Evolutionary conservation across 129 eudicot genomes (phyloP).

Genomic region (Sambucus nigra): DNA sequence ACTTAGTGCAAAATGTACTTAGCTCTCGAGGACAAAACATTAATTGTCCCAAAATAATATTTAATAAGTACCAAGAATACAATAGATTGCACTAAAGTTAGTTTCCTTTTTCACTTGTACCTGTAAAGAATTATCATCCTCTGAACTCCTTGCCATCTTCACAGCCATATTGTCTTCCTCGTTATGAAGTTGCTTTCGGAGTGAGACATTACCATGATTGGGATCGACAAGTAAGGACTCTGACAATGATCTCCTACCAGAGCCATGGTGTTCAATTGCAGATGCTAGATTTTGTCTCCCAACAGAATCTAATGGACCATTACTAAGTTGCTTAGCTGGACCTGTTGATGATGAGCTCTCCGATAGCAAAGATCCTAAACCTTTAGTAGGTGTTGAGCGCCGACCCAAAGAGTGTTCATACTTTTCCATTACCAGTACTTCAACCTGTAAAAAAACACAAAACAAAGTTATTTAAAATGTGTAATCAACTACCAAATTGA

Average conservation of each 20-base stretch:
- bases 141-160: slow-evolving; percentile 36
- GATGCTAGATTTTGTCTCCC: slow-evolving; percentile 78
- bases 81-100: too few species aligned
- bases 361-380: slow-evolving; percentile 27
- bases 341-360: slow-evolving; percentile 40
- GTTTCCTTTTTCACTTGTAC: too few species aligned
- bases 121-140: slow-evolving; percentile 51
- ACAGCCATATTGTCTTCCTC: slow-evolving; percentile 44
- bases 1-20: too few species aligned
- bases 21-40: too few species aligned
- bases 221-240: slow-evolving; percentile 69
- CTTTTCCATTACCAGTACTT: slow-evolving; percentile 61
- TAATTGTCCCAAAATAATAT: too few species aligned
- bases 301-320: slow-evolving; percentile 39
- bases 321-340: slow-evolving; percentile 25
- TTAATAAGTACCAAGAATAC: too few species aligned
- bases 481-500: neutral
- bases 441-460: slow-evolving; percentile 42
- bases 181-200: slow-evolving; percentile 53
- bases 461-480: neutral
- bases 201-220: slow-evolving; percentile 60
- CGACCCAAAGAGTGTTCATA: slow-evolving; percentile 49
- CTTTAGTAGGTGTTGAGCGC: slow-evolving; percentile 33
- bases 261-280: slow-evolving; percentile 80
- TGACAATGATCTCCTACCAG: slow-evolving; percentile 82